Percentiles rank a stretch among this genome's conserved stretches.
Conservation (phyloP, 1,284 basidiomycete species). For the Mycena sp. region DNA sequence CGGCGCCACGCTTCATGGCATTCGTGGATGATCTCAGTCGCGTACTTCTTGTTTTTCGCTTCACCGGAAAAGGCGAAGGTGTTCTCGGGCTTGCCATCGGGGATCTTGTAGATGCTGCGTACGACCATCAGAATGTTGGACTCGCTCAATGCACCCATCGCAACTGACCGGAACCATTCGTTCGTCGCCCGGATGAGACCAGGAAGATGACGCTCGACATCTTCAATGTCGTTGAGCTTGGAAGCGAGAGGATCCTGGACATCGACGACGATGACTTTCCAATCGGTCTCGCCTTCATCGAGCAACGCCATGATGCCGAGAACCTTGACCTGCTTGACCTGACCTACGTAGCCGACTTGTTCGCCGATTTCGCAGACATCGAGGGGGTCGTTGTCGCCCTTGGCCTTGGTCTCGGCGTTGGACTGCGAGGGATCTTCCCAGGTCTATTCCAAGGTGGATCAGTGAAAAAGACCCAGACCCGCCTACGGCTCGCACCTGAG, state of each 20-base stretch:
- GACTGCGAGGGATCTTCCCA: constrained; percentile 95
- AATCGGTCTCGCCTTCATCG: constrained; percentile 98
- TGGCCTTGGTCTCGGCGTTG: constrained; percentile 98
- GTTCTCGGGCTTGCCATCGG: constrained; percentile 99
- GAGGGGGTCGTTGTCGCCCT: constrained; percentile 99
- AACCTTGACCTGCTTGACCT: constrained; percentile 99
- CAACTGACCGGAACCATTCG: constrained; percentile 90
- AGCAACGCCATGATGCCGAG: constrained; percentile 99
- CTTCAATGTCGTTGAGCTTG: constrained; percentile 99
- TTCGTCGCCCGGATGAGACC: constrained; percentile 96
- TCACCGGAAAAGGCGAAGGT: constrained; percentile 99
- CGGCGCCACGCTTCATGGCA: constrained; percentile 99
- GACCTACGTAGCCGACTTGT: constrained; percentile 96
- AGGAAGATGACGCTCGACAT: constrained; percentile 98
- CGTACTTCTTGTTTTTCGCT: constrained; percentile 99
- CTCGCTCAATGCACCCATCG: constrained; percentile 10
- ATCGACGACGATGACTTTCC: constrained; percentile 99
- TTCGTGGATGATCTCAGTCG: constrained; percentile 98
- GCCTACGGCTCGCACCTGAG: constrained; percentile 81
- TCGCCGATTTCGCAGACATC: constrained; percentile 99
- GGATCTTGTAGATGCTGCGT: constrained; percentile 90
- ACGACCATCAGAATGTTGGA: constrained; percentile 50
- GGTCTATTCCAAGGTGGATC: constrained; percentile 67
- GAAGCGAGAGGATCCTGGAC: constrained; percentile 95
- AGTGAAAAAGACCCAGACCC: constrained; percentile 26